These are phyloP conservation scores for Penicillium argentinense DNA, from an alignment of 495 filamentous ascomycete species.

Conservation along the genomic window DNA sequence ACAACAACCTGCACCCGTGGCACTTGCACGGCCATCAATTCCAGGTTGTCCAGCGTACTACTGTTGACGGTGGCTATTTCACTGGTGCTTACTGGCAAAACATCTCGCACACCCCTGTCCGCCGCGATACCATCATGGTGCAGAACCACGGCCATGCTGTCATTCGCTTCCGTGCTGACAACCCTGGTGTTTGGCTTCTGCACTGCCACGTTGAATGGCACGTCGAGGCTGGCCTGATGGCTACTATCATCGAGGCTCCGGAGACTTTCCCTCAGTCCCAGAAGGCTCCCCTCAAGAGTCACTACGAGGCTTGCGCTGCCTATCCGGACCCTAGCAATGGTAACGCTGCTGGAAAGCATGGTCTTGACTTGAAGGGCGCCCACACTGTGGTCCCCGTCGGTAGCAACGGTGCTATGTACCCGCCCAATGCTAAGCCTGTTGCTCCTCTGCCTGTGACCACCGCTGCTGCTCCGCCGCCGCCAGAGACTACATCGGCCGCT, in stretches of 20 bases:
- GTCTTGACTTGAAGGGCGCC: constrained; percentile 18
- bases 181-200: constrained; percentile 76
- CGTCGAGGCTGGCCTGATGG: constrained; percentile 68
- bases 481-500: background rate
- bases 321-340: constrained; percentile 19
- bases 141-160: constrained; percentile 59
- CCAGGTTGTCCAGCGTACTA: constrained; percentile 39
- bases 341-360: constrained; percentile 27
- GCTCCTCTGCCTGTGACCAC: background rate
- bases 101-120: constrained; percentile 23
- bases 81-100: constrained; percentile 23
- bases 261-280: constrained; percentile 24
- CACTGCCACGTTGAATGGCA: constrained; percentile 88
- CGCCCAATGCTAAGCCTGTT: background rate
- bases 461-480: background rate
- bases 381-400: constrained; percentile 11
- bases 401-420: constrained; percentile 23
- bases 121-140: constrained; percentile 59
- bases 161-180: constrained; percentile 66
- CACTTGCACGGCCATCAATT: constrained; percentile 66
- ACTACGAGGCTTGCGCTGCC: constrained; percentile 22
- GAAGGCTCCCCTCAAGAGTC: constrained; percentile 21
- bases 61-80: constrained; percentile 47
- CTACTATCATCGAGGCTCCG: constrained; percentile 63
- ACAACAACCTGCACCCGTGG: constrained; percentile 62